Evolutionary conservation across 1,284 basidiomycete genomes (phyloP), one percentile per base, ranked within the genome.

Genomic region (Boletus holoroseus): DNA sequence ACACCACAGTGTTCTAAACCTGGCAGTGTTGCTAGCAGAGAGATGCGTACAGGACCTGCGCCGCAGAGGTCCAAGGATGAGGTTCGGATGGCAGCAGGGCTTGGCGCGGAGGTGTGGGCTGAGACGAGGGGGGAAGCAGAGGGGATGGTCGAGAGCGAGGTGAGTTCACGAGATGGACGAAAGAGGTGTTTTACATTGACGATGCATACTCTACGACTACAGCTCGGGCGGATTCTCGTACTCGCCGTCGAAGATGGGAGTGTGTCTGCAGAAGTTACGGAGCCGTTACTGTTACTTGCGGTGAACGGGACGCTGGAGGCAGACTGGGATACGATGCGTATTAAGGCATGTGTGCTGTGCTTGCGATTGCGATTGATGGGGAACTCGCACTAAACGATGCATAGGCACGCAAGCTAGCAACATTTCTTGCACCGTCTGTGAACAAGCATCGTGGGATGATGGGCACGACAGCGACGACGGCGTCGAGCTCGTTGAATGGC

Each of bases 101-200:
- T 89, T 12, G 78, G 79, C 42, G 78, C 78, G 8, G 86, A 88
- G 62, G 73, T 85, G 36, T 89, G 87, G 86, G 78, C 79, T 49
- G 86, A 89, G 67, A 83, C 81, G 18, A 73, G 73, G 51, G 79
- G 77, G 3, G 60, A 68, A 6, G 55, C 34, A 3, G 63, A 60
- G 28, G 84, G 83, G 20, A 83, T 83, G 78, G 80, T 81, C 4
- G 85, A 88, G 53, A 82, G 82, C 61, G 86, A 88, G 76, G 86
- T 87, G 38, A 16, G 66, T 54, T 15, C 1, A 24, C 24, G 30
- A 30, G 20, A 7, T 15, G 24, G 16, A 13, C 18, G 15, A 6
- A 7, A 18, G 5, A n/a, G 7, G 11, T 24, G 26, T 4, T 26
- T 2, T 42, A 5, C 7, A 24, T 42, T 45, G 28, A 44, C 18